These are phyloP conservation scores for Flaveria linearis DNA, from an alignment of 129 eudicot species.

Conservation along the genomic window DNA sequence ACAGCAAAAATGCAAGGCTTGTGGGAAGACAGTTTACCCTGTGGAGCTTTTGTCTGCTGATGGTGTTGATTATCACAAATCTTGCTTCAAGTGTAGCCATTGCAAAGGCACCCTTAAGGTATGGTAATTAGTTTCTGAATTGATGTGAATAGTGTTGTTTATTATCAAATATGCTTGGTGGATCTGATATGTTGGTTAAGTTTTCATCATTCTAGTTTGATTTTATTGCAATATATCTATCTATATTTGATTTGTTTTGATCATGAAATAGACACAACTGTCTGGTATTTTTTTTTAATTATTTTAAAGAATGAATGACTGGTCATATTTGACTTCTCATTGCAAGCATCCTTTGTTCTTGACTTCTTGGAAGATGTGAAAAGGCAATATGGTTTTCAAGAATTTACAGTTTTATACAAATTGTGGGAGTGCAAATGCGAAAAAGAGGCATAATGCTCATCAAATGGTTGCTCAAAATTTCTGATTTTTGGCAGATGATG, in stretches of 20 bases:
- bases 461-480: neutral
- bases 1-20: conserved; percentile 93
- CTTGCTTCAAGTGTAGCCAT: conserved; percentile 91
- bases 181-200: conserved; percentile 32
- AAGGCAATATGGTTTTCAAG: neutral
- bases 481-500: conserved; percentile 7
- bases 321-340: conserved; percentile 15
- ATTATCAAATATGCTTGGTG: neutral
- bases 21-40: conserved; percentile 94
- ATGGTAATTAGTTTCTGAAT: conserved; percentile 19
- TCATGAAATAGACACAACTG: conserved; percentile 3
- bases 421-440: conserved; percentile 8
- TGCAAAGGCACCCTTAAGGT: conserved; percentile 95
- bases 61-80: conserved; percentile 82
- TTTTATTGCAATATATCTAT: conserved; percentile 13
- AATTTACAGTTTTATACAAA: neutral
- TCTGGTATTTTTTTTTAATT: neutral
- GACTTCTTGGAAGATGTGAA: conserved; percentile 7
- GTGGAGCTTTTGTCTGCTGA: conserved; percentile 94
- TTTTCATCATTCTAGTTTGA: neutral
- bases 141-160: conserved; percentile 8
- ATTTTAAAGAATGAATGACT: conserved; percentile 15
- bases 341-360: neutral
- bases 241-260: conserved; percentile 8
- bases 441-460: neutral